Evolutionary conservation across 176 grass and related monocot species (phyloP).

Genomic region (Luzula sylvatica): DNA sequence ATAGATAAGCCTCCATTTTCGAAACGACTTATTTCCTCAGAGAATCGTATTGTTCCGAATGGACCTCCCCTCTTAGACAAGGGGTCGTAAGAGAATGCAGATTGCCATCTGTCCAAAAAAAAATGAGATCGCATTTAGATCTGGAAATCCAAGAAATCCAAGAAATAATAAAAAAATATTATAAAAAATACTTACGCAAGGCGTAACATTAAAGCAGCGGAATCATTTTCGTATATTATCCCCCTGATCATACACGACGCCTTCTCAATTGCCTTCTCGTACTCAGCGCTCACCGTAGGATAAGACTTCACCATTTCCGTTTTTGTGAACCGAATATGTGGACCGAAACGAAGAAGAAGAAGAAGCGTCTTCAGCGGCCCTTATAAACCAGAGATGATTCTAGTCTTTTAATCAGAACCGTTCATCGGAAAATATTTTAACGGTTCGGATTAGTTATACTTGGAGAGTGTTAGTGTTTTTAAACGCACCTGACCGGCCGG

Average conservation of each 20-base stretch:
- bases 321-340: background rate
- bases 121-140: background rate
- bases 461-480: slow-evolving; percentile 25
- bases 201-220: slow-evolving; percentile 79
- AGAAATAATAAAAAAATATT: background rate
- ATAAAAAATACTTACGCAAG: slow-evolving; percentile 41
- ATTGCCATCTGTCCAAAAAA: slow-evolving; percentile 66
- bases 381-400: slow-evolving; percentile 23
- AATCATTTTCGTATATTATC: slow-evolving; percentile 92
- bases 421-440: background rate
- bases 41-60: slow-evolving; percentile 68
- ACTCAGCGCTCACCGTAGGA: slow-evolving; percentile 65
- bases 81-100: slow-evolving; percentile 70
- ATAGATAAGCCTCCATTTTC: slow-evolving; percentile 81
- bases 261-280: slow-evolving; percentile 58
- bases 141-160: background rate
- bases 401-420: slow-evolving; percentile 8
- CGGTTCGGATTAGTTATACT: background rate
- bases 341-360: background rate
- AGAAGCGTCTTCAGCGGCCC: background rate
- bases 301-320: slow-evolving; percentile 55
- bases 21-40: slow-evolving; percentile 43
- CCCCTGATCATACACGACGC: slow-evolving; percentile 68
- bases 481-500: background rate
- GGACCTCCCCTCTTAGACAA: slow-evolving; percentile 58